A percentile compares a stretch with the other conserved stretches of the same genome.
phyloP scores from a whole-genome alignment of 1,139 yeast species.

The Saccharomycopsis hybrid region DNA sequence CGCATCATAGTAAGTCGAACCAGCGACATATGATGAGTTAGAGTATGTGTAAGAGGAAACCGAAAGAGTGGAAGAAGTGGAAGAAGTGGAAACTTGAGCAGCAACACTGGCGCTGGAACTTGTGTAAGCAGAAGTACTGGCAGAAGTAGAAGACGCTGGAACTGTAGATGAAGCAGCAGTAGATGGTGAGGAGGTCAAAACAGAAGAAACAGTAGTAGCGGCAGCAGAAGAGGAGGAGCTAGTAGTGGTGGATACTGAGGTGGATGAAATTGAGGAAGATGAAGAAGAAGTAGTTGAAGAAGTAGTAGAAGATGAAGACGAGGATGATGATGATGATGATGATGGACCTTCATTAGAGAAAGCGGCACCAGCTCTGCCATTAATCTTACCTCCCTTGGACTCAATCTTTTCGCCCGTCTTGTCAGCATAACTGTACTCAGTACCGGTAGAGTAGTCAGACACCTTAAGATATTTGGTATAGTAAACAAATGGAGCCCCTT shows the following conservation, averaged over 20 bases:
- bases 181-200: conserved; percentile 15
- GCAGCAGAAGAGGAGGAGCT: neutral
- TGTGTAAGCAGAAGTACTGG: neutral
- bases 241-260: conserved; percentile 1
- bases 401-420: conserved; percentile 58
- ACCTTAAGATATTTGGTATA: conserved; percentile 53
- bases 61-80: conserved; percentile 3
- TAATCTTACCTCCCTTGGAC: conserved; percentile 55
- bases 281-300: conserved; percentile 21
- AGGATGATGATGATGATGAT: conserved; percentile 3
- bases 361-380: conserved; percentile 53
- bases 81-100: neutral
- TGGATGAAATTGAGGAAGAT: conserved; percentile 7
- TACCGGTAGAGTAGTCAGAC: conserved; percentile 78
- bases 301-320: conserved; percentile 20
- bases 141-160: conserved; percentile 14
- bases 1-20: neutral
- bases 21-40: neutral
- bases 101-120: conserved; percentile 10
- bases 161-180: conserved; percentile 20
- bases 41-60: neutral
- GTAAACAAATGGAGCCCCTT: conserved; percentile 65
- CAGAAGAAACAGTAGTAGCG: conserved; percentile 11
- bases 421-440: conserved; percentile 58
- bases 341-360: conserved; percentile 36